Conservation (phyloP, 805 yeast genomes). For the Lachancea kluyveri region DNA sequence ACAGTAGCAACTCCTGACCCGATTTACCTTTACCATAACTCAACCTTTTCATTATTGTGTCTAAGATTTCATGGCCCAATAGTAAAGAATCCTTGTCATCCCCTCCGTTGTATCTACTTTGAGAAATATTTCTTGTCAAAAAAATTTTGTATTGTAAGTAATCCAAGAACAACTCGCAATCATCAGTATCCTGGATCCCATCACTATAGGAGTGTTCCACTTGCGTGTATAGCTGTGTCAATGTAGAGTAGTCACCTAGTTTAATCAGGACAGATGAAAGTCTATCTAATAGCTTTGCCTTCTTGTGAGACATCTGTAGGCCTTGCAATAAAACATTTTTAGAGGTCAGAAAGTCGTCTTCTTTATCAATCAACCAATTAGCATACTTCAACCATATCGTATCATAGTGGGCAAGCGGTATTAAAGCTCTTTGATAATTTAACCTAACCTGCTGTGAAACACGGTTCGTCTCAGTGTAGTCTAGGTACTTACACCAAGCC, state of each 20-base stretch:
- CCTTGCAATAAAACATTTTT: conserved; percentile 21
- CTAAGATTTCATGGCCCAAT: conserved; percentile 16
- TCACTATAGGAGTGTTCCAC: conserved; percentile 11
- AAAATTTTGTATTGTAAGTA: conserved; percentile 24
- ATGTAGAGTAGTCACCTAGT: conserved; percentile 16
- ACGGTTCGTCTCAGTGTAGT: conserved; percentile 20
- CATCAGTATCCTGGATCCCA: conserved; percentile 19
- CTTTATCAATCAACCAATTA: conserved; percentile 22
- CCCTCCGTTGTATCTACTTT: conserved; percentile 15
- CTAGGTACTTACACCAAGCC: conserved; percentile 25
- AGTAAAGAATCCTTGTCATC: neutral
- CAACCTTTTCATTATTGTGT: conserved; percentile 17
- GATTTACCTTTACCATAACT: conserved; percentile 10
- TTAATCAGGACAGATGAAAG: conserved; percentile 18
- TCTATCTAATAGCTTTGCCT: conserved; percentile 17
- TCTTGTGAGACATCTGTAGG: conserved; percentile 16
- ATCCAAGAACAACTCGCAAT: conserved; percentile 28
- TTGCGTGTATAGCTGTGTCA: conserved; percentile 12
- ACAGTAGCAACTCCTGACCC: conserved; percentile 17
- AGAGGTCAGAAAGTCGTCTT: conserved; percentile 19
- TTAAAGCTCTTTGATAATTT: conserved; percentile 29
- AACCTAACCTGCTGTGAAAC: conserved; percentile 18
- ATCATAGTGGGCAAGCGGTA: conserved; percentile 27
- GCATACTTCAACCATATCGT: conserved; percentile 28
- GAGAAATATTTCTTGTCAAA: conserved; percentile 7